phyloP scores from a whole-genome alignment of 441 rosid genomes.

The Gossypium schwendimanii region DNA sequence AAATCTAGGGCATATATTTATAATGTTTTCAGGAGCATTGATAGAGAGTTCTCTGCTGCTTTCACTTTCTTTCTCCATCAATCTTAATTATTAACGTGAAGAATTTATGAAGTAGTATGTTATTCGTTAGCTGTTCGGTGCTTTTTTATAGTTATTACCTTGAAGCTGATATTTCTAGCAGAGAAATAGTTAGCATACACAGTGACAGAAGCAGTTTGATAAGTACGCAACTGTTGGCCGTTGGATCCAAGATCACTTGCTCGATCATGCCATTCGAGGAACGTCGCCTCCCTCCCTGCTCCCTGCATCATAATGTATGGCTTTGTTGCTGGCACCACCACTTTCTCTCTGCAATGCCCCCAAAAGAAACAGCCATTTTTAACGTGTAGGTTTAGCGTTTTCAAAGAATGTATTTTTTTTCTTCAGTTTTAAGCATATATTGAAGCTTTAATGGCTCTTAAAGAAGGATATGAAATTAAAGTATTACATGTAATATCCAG shows the following conservation, averaged over 20 bases:
- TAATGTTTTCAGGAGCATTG: neutral
- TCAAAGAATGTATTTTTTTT: neutral
- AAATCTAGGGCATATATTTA: neutral
- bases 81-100: neutral
- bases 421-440: neutral
- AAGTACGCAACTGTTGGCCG: conserved; percentile 82
- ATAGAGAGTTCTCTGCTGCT: neutral
- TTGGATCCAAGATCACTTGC: conserved; percentile 74
- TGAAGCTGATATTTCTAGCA: conserved; percentile 82
- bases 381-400: neutral
- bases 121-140: neutral
- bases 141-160: conserved; percentile 30
- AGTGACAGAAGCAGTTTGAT: conserved; percentile 83
- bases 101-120: neutral
- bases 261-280: conserved; percentile 92
- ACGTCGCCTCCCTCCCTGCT: conserved; percentile 65
- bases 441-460: neutral
- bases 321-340: conserved; percentile 68
- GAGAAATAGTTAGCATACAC: conserved; percentile 77
- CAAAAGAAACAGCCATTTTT: neutral
- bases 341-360: conserved; percentile 60
- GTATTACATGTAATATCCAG: conserved; percentile 65
- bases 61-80: neutral
- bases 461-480: neutral
- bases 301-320: conserved; percentile 82